Evolutionary conservation across 75 land plant species (phyloP).

Genomic region (Azolla pinnata): DNA sequence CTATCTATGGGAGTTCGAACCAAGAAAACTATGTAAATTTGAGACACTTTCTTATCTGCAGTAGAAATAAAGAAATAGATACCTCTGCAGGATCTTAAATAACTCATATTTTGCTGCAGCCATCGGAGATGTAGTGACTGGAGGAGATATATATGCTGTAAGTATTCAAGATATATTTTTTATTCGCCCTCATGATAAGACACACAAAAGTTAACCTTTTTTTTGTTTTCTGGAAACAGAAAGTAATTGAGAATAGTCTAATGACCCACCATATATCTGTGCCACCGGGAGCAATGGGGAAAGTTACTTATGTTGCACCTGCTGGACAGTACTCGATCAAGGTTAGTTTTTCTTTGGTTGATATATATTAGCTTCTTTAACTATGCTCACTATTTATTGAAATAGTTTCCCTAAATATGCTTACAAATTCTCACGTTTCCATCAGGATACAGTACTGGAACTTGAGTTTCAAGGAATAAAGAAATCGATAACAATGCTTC

Average conservation of each 20-base stretch:
- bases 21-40: conserved; percentile 65
- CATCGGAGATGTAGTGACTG: conserved; percentile 86
- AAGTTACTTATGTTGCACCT: conserved; percentile 81
- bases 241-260: conserved; percentile 86
- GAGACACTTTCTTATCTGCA: too few relatives aligned
- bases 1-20: conserved; percentile 75
- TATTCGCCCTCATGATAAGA: too few relatives aligned
- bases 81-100: too few relatives aligned
- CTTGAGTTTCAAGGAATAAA: conserved; percentile 96
- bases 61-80: too few relatives aligned
- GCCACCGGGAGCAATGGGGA: conserved; percentile 98
- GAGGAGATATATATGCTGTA: conserved; percentile 97
- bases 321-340: conserved; percentile 75
- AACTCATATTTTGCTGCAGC: conserved; percentile 40
- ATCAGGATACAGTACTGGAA: conserved; percentile 88
- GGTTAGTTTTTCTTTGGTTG: too few relatives aligned
- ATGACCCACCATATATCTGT: conserved; percentile 88
- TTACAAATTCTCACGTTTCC: too few relatives aligned
- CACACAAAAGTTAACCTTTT: too few relatives aligned
- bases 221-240: conserved; percentile 48
- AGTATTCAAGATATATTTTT: too few relatives aligned
- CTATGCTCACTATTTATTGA: too few relatives aligned
- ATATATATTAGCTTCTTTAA: too few relatives aligned
- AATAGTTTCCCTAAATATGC: too few relatives aligned
- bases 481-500: conserved; percentile 89